phyloP scores from a whole-genome alignment of 2,329 filamentous ascomycete genomes.

The Cladophialophora chaetospira region DNA sequence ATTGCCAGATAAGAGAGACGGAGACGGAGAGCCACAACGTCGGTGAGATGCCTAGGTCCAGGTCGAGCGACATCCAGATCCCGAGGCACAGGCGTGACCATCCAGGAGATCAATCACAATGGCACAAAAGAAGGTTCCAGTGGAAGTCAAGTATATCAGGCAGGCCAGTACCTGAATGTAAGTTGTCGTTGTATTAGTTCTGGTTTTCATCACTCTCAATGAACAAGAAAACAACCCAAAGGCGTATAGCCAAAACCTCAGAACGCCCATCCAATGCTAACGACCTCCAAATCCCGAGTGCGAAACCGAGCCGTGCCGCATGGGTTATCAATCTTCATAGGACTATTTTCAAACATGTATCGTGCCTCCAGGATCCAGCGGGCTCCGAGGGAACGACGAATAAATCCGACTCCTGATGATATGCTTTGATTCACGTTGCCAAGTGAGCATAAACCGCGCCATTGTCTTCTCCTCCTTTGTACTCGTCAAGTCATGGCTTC shows the following conservation, averaged over 20 bases:
- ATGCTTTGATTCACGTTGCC: constrained; percentile 6
- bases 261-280: constrained; percentile 27
- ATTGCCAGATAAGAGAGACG: no score
- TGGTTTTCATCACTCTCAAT: constrained; percentile 16
- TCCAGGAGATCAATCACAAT: background rate
- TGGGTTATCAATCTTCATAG: constrained; percentile 33
- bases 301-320: constrained; percentile 37
- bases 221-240: constrained; percentile 3
- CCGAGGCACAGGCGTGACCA: background rate
- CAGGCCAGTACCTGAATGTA: constrained; percentile 3
- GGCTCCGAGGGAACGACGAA: constrained; percentile 32
- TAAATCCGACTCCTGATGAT: constrained; percentile 23
- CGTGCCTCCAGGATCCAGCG: constrained; percentile 20
- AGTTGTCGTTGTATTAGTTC: constrained; percentile 25
- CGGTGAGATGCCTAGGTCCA: no score
- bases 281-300: constrained; percentile 22
- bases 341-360: constrained; percentile 10
- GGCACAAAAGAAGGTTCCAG: constrained; percentile 4
- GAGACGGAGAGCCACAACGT: no score
- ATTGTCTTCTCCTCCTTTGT: constrained; percentile 14
- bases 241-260: background rate
- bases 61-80: background rate
- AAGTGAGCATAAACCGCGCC: constrained; percentile 5
- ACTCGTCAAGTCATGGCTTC: constrained; percentile 22
- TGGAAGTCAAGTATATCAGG: background rate